A percentile compares a stretch with the other conserved stretches of the same genome.
These are phyloP conservation scores for Angomonas ambiguus DNA, from an alignment of 208 protist species.

Conservation along the genomic window DNA sequence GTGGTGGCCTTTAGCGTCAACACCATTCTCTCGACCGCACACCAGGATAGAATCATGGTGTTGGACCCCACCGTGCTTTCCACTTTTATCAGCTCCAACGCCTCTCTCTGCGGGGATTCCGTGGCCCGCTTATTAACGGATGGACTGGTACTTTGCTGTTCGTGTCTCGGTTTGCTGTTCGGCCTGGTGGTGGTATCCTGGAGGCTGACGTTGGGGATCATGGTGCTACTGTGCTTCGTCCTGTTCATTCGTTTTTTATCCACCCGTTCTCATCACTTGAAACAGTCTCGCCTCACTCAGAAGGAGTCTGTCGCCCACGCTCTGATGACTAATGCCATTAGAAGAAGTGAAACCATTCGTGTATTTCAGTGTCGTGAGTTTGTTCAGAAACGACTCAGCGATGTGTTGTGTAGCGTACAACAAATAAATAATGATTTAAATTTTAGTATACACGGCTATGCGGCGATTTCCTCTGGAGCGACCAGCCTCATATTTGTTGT, in stretches of 20 bases:
- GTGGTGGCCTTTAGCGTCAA: constrained; percentile 32
- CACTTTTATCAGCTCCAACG: constrained; percentile 42
- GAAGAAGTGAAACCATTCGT: constrained; percentile 59
- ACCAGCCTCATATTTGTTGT: constrained; percentile 65
- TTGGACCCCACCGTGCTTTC: constrained; percentile 48
- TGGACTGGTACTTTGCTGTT: constrained; percentile 33
- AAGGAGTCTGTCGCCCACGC: constrained; percentile 48
- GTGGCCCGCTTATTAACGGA: constrained; percentile 54
- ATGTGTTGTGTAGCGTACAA: constrained; percentile 20
- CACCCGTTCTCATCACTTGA: constrained; percentile 21
- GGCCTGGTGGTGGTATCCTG: constrained; percentile 57
- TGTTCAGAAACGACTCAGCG: constrained; percentile 32
- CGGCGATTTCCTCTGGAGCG: constrained; percentile 42
- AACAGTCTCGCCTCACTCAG: constrained; percentile 25
- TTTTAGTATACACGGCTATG: constrained; percentile 57
- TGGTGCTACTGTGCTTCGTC: constrained; percentile 30
- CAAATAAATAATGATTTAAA: constrained; percentile 30
- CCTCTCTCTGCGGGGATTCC: constrained; percentile 26
- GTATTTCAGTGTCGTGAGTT: constrained; percentile 54
- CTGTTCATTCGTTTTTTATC: constrained; percentile 46
- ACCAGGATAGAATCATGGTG: constrained; percentile 44
- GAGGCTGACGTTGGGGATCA: constrained; percentile 44
- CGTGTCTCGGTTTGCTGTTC: constrained; percentile 21
- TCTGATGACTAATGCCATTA: constrained; percentile 50
- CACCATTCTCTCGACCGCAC: constrained; percentile 26